phyloP scores from a whole-genome alignment of 1,139 yeast species.

The Kodamaea plutei region DNA sequence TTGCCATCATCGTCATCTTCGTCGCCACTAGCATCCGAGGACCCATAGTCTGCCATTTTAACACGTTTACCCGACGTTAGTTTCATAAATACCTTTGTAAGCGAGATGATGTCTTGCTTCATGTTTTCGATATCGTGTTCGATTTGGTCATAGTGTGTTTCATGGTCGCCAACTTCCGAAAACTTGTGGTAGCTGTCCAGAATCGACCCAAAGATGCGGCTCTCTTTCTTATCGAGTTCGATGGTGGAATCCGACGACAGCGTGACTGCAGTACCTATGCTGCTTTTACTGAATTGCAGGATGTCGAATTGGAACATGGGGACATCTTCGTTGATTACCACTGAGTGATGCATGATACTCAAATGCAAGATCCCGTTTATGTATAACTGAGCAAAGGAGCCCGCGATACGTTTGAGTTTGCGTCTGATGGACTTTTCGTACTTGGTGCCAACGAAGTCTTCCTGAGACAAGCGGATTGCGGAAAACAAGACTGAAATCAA shows the following conservation, averaged over 20 bases:
- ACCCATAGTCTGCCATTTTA: constrained; percentile 34
- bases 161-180: constrained; percentile 8
- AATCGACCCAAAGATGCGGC: constrained; percentile 3
- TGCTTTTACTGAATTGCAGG: constrained; percentile 21
- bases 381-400: constrained; percentile 55
- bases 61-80: constrained; percentile 33
- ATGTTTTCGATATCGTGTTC: constrained; percentile 34
- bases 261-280: background rate
- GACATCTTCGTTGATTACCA: constrained; percentile 18
- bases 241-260: constrained; percentile 4
- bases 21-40: constrained; percentile 33
- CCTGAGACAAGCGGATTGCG: constrained; percentile 49
- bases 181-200: constrained; percentile 4
- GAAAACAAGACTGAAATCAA: constrained; percentile 45
- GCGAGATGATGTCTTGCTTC: constrained; percentile 26
- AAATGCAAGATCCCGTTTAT: constrained; percentile 56
- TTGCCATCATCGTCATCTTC: constrained; percentile 33
- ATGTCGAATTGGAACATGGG: constrained; percentile 32
- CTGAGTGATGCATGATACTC: constrained; percentile 34
- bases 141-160: constrained; percentile 33
- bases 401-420: constrained; percentile 47
- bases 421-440: constrained; percentile 44
- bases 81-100: constrained; percentile 27
- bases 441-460: constrained; percentile 43
- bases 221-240: background rate